A percentile compares a stretch with the other conserved stretches of the same genome.
Evolutionary conservation across 306 rosid genomes (phyloP).

Genomic region (Medicago truncatula): DNA sequence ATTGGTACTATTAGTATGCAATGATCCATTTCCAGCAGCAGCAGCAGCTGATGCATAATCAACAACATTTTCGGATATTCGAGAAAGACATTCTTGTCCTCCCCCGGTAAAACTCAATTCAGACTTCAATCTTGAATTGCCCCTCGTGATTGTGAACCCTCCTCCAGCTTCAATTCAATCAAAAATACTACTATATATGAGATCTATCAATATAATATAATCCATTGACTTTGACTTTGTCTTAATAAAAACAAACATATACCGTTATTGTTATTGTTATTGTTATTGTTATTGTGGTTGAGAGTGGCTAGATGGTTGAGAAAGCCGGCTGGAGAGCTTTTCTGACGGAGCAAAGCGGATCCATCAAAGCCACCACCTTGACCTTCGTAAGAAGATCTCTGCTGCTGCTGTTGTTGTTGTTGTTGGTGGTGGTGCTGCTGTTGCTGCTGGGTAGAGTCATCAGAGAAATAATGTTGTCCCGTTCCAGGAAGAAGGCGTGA

Average conservation of each 20-base stretch:
- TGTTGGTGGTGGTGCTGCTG: conserved; percentile 19
- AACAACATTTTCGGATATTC: conserved; percentile 45
- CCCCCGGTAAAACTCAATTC: conserved; percentile 74
- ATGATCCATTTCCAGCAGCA: neutral
- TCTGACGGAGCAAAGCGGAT: conserved; percentile 76
- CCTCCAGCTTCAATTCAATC: conserved; percentile 23
- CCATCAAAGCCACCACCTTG: conserved; percentile 6
- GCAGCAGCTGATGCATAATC: neutral
- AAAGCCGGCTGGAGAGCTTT: conserved; percentile 94
- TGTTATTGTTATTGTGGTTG: neutral
- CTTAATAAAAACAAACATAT: neutral
- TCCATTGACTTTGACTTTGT: conserved; percentile 1
- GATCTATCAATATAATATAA: neutral
- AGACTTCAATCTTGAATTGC: conserved; percentile 60
- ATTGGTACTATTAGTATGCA: neutral
- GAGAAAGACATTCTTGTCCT: conserved; percentile 76
- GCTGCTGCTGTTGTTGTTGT: conserved; percentile 9
- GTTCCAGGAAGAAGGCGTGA: conserved; percentile 14
- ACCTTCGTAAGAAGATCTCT: conserved; percentile 37
- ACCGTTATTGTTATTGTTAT: conserved; percentile 2
- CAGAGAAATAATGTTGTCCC: conserved; percentile 54
- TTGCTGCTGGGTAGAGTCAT: conserved; percentile 16
- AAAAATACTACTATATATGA: neutral
- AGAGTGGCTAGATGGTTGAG: conserved; percentile 55
- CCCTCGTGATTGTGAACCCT: conserved; percentile 75